Evolutionary conservation across 1,139 yeast genomes (phyloP).

Genomic region (Scheffersomyces cryptocercus): DNA sequence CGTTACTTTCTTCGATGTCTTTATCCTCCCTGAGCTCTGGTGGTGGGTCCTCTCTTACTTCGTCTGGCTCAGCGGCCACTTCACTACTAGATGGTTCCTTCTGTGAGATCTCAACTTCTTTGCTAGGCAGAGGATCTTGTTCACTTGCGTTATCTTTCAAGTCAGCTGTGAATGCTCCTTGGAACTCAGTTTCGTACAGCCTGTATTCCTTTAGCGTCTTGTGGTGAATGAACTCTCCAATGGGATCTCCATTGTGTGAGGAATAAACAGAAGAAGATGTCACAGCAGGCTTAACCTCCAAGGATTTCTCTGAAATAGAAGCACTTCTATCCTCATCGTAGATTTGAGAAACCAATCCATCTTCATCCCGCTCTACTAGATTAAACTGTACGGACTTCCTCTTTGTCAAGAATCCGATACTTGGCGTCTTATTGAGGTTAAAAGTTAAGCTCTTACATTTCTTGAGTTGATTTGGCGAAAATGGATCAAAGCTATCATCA

Average conservation of each 20-base stretch:
- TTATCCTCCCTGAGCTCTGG: not conserved
- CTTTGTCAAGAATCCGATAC: not conserved
- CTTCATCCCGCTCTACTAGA: not conserved
- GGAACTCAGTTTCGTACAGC: not conserved
- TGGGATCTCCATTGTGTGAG: not conserved
- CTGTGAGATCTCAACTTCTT: no score
- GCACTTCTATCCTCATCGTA: not conserved
- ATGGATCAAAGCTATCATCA: not conserved
- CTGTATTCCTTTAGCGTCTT: not conserved
- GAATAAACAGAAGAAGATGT: not conserved
- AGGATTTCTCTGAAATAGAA: no score
- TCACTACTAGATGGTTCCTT: no score
- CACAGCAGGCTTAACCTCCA: no score
- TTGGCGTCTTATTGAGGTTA: not conserved
- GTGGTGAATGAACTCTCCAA: not conserved
- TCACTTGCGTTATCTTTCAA: not conserved
- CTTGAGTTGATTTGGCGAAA: not conserved
- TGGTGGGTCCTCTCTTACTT: no score
- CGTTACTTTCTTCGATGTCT: not conserved
- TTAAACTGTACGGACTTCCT: not conserved
- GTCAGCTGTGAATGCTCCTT: not conserved
- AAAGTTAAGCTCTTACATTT: not conserved
- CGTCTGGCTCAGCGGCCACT: no score
- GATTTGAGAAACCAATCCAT: not conserved
- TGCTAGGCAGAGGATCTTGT: no score